Evolutionary conservation across 176 grass and related monocot species (phyloP), one percentile per base, ranked within the genome.

Genomic region (Carex parvula): DNA sequence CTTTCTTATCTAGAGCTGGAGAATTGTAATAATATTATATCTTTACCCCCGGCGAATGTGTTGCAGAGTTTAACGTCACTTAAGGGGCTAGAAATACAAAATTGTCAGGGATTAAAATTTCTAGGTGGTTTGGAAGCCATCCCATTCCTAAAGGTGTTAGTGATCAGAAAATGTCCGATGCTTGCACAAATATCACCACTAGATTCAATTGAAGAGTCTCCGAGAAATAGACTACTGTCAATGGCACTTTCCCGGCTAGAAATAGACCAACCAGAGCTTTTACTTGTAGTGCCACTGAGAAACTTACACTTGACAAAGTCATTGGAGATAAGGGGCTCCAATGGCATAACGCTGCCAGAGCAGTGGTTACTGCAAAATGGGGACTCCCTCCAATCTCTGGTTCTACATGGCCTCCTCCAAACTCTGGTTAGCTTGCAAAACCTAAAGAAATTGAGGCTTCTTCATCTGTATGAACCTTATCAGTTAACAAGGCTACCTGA

Each of bases 71-170:
- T 82, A 46, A 64, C 13, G n/a, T 82, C 59, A 64, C 80, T 82
- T 7, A 24, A 82, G 54, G 42, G 52, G 6, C 18, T 82, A 13
- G 37, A 26, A 15, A 66, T 82, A 30, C 32, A 60, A 29, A 48
- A 53, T 82, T 82, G 80, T n/a, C 0, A 3, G 13, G 13, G 60
- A n/a, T 18, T 82, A n/a, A 66, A 82, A 76, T 76, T 21, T 10
- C 72, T 76, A 7, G 72, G 72, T 55, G 72, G 72, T 54, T 76
- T 76, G 30, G 72, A 76, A 76, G 72, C 22, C 46, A 55, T 76
- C 20, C 1, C 1, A 76, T 54, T 48, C 72, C 4, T 76, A 7
- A 76, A 76, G 48, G 1, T 26, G 5, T 54, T 76, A 1, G 0
- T 54, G 22, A 76, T 76, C 11, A 76, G 13, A 76, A 8, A 21